These are phyloP conservation scores for Ambispora gerdemannii DNA, from an alignment of 192 early-diverging fungal genomes.

Conservation along the genomic window DNA sequence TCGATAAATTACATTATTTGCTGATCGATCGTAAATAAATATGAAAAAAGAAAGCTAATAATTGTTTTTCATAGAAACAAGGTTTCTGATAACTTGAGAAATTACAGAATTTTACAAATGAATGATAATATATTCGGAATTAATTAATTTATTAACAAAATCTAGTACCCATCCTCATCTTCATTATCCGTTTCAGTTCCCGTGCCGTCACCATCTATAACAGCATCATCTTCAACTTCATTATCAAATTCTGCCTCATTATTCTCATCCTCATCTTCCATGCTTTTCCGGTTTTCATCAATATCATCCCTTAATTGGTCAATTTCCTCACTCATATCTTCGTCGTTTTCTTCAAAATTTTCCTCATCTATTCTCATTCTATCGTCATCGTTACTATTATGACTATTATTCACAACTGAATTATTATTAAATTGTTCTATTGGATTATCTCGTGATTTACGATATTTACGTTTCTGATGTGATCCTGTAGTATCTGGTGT, in stretches of 20 bases:
- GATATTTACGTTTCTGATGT: neutral
- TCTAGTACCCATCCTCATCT: too few species aligned
- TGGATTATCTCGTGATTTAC: neutral
- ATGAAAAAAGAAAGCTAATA: too few species aligned
- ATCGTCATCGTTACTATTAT: conserved; percentile 1
- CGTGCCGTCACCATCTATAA: neutral
- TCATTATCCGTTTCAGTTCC: too few species aligned
- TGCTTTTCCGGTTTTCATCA: neutral
- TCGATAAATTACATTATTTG: too few species aligned
- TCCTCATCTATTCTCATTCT: neutral
- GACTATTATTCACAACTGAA: neutral
- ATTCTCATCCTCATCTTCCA: neutral
- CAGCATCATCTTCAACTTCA: neutral
- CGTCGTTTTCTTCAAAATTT: neutral
- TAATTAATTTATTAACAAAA: too few species aligned
- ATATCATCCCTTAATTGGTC: conserved; percentile 9
- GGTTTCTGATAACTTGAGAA: too few species aligned
- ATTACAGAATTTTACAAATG: too few species aligned
- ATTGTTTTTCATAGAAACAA: too few species aligned
- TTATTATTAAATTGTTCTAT: neutral
- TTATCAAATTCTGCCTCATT: neutral
- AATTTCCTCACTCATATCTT: conserved; percentile 1
- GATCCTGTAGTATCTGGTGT: neutral
- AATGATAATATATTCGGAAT: too few species aligned
- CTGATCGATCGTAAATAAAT: too few species aligned